Evolutionary conservation across 2,329 filamentous ascomycete species (phyloP).

Genomic region (Beauveria caledonica): DNA sequence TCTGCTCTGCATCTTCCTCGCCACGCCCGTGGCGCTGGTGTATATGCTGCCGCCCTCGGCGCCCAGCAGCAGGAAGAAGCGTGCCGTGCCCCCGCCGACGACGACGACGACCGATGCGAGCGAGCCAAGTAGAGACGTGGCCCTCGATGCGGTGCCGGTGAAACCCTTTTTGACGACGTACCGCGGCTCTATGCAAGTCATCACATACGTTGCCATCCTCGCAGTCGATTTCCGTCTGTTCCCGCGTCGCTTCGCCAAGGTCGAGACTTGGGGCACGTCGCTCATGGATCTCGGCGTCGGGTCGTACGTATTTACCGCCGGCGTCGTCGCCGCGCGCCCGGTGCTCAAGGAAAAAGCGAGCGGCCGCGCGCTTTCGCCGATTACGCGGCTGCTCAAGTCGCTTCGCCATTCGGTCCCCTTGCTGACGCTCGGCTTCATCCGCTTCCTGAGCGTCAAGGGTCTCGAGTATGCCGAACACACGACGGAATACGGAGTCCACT

Average conservation of each 20-base stretch:
- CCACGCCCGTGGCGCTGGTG: constrained; percentile 61
- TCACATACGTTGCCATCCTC: constrained; percentile 86
- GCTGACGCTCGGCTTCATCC: constrained; percentile 67
- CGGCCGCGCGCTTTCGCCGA: constrained; percentile 40
- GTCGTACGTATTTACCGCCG: constrained; percentile 92
- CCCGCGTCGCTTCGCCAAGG: constrained; percentile 90
- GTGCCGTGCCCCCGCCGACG: constrained; percentile 35
- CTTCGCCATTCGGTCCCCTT: constrained; percentile 77
- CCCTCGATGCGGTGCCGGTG: constrained; percentile 51
- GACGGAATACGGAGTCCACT: constrained; percentile 94
- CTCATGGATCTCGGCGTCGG: constrained; percentile 97
- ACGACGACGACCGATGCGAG: constrained; percentile 26
- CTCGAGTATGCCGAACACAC: constrained; percentile 96
- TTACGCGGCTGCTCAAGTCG: constrained; percentile 54
- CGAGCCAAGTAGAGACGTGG: constrained; percentile 6
- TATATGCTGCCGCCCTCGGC: constrained; percentile 39
- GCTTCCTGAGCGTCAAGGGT: constrained; percentile 84
- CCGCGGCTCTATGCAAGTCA: constrained; percentile 81
- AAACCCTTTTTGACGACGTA: constrained; percentile 93
- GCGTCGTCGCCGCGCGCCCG: constrained; percentile 79
- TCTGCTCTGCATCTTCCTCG: constrained; percentile 65
- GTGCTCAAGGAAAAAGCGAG: constrained; percentile 61
- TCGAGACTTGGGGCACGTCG: constrained; percentile 99
- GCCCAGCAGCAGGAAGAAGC: constrained; percentile 35
- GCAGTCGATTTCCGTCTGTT: constrained; percentile 94